phyloP scores from a whole-genome alignment of 768 basidiomycete species.

The Lanmaoa rubissima region DNA sequence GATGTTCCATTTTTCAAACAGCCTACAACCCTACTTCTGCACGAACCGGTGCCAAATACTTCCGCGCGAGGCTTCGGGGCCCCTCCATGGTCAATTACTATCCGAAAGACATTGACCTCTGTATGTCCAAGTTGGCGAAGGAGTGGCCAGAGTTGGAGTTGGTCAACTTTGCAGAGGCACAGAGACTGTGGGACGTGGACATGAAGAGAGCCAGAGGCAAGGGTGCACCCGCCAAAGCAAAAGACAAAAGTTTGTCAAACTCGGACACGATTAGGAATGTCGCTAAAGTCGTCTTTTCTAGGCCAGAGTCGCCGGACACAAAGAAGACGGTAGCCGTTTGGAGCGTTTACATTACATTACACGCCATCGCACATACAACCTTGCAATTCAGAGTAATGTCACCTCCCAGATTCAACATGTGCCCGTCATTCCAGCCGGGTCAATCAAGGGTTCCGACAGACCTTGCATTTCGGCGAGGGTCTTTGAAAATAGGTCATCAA shows the following conservation, averaged over 20 bases:
- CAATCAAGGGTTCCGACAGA: conserved; percentile 31
- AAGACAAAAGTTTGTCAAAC: conserved; percentile 53
- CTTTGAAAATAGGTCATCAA: conserved; percentile 60
- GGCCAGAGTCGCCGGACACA: conserved; percentile 53
- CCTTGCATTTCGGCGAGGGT: conserved; percentile 62
- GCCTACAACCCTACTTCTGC: conserved; percentile 79
- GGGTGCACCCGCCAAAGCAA: conserved; percentile 80
- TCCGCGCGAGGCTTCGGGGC: conserved; percentile 76
- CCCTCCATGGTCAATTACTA: conserved; percentile 88
- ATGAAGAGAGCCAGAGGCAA: conserved; percentile 74
- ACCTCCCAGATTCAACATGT: conserved; percentile 16
- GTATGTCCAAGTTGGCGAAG: conserved; percentile 49
- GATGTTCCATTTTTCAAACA: conserved; percentile 80
- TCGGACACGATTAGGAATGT: neutral
- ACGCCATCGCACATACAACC: neutral
- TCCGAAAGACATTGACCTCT: conserved; percentile 56
- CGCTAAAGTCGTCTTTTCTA: conserved; percentile 22
- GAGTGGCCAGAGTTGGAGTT: conserved; percentile 58
- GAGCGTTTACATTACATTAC: neutral
- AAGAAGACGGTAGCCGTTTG: conserved; percentile 37
- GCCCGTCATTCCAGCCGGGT: conserved; percentile 19
- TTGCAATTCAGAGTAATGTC: neutral
- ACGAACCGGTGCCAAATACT: conserved; percentile 91
- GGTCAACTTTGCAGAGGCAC: conserved; percentile 63
- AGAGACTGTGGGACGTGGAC: conserved; percentile 66